Percentiles rank a stretch among this genome's conserved stretches.
phyloP scores from a whole-genome alignment of 2,329 filamentous ascomycete genomes.

The Fusarium sublunatum region DNA sequence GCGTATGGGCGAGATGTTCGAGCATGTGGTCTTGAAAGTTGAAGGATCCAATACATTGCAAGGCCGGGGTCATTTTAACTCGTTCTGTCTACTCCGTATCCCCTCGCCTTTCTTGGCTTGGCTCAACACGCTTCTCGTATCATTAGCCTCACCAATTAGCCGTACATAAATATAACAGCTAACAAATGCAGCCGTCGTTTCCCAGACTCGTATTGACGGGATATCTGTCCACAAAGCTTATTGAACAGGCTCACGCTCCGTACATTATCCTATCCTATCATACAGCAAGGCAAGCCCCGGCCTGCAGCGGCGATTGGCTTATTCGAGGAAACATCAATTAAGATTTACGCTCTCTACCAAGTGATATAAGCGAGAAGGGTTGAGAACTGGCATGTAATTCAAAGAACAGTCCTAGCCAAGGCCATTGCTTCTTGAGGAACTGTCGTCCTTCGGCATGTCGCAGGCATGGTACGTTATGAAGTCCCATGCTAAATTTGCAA shows the following conservation, averaged over 20 bases:
- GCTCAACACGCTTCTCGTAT: conserved; percentile 10
- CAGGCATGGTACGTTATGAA: conserved; percentile 2
- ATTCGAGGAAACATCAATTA: conserved; percentile 6
- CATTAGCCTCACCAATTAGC: conserved; percentile 15
- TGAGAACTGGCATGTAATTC: conserved; percentile 28
- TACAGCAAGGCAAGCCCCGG: conserved; percentile 12
- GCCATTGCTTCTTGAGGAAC: conserved; percentile 31
- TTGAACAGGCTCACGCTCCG: conserved; percentile 16
- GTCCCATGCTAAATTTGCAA: background rate
- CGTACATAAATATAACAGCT: conserved; percentile 15
- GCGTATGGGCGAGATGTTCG: background rate
- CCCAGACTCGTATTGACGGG: conserved; percentile 38
- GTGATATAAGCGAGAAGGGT: conserved; percentile 4
- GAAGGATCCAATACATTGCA: no score
- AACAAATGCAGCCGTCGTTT: conserved; percentile 13
- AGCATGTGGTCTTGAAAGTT: background rate
- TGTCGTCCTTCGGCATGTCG: conserved; percentile 12
- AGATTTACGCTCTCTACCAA: background rate
- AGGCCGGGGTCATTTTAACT: no score
- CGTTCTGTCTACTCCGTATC: no score
- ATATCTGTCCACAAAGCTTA: conserved; percentile 28
- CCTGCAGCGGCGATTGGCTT: conserved; percentile 15
- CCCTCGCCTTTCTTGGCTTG: background rate
- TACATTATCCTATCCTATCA: conserved; percentile 10
- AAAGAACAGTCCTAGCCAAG: conserved; percentile 37